Evolutionary conservation across 2,329 filamentous ascomycete species (phyloP).

Genomic region (Arthrobotrys pseudoclavata): DNA sequence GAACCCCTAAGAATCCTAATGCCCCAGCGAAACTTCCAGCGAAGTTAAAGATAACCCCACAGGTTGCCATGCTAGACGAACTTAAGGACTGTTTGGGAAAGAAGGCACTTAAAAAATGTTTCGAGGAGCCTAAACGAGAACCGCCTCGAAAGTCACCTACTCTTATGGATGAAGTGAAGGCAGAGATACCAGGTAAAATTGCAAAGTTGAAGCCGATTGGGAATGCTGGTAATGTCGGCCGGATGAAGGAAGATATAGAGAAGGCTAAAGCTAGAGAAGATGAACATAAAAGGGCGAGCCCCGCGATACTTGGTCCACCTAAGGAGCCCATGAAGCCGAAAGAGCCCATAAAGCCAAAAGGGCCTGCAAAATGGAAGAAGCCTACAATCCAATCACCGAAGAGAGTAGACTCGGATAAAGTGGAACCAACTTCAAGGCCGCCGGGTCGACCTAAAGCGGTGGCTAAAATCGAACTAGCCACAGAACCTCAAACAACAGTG

Average conservation of each 20-base stretch:
- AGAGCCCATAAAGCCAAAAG: not conserved
- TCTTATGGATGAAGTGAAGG: not conserved
- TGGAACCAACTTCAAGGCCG: not conserved
- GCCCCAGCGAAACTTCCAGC: not conserved
- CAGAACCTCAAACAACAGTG: not conserved
- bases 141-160: conserved; percentile 16
- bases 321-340: not conserved
- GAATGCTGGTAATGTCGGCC: not conserved
- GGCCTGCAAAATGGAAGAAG: not conserved
- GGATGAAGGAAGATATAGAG: conserved; percentile 17
- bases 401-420: not conserved
- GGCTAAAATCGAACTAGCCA: not conserved
- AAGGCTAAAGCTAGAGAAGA: conserved; percentile 8
- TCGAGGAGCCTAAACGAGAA: conserved; percentile 5
- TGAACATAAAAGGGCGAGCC: conserved; percentile 4
- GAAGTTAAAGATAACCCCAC: not conserved
- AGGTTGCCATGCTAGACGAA: conserved; percentile 27
- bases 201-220: conserved; percentile 11
- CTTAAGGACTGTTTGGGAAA: not conserved
- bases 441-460: not conserved
- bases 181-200: conserved; percentile 7
- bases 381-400: not conserved
- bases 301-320: not conserved
- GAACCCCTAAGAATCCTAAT: not conserved
- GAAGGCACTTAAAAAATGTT: not conserved